Evolutionary conservation across 768 basidiomycete species (phyloP), one percentile per base, ranked within the genome.

Genomic region (Russula emetica): DNA sequence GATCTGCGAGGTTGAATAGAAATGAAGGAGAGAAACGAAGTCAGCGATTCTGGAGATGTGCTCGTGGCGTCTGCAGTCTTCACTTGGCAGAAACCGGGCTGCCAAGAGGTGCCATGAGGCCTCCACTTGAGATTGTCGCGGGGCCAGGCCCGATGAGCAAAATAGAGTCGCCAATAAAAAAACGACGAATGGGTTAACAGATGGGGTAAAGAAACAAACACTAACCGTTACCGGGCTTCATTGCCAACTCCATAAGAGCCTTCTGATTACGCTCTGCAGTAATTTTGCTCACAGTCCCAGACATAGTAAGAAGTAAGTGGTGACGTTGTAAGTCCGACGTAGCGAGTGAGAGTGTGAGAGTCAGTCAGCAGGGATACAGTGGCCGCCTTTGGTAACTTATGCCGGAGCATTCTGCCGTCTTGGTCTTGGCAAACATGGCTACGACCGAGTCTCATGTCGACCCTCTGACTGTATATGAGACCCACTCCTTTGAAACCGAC

Each of bases 401-500:
- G 24, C 47, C 22, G 47, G 16, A 22, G 28, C 42, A 4, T 24
- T 60, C 8, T 32, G 32, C 32, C 32, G 32, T 32, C 28, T n/a
- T n/a, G n/a, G 18, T 26, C 8, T n/a, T n/a, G 4, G 34, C 22
- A 5, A 55, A 8, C n/a, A 38, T 22, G 9, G 16, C 34, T 22
- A 49, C 47, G 32, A 20, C 20, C 40, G 42, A 60, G 16, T 44
- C 38, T 34, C 53, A 55, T n/a, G 18, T 30, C 20, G 54, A 61
- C 11, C 49, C 55, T 28, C 24, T 67, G 55, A 34, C 42, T 8
- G 38, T 16, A 42, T 67, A 67, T 54, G 55, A 55, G 5, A 20
- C 66, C 6, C 84, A 82, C 70, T 79, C 81, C 36, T 89, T 89
- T 69, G 74, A 76, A 20, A 74, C 78, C 24, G 87, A 89, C 67